Evolutionary conservation across 352 stramenopile species (phyloP), one percentile per base, ranked within the genome.

Genomic region (Phytopythium sindhum): DNA sequence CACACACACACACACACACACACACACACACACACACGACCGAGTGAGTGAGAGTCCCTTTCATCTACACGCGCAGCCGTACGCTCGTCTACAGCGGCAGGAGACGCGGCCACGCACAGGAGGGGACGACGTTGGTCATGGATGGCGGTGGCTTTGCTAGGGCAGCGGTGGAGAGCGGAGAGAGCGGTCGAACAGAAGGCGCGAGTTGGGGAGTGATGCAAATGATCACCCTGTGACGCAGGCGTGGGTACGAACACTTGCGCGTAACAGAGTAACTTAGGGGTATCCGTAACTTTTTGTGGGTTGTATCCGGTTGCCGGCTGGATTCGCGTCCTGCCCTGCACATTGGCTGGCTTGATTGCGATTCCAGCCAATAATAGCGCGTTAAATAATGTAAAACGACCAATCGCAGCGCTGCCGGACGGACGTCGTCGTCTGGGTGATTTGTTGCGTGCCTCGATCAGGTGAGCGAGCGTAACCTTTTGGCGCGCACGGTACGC

Each of bases 101-200:
- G n/a, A n/a, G 45, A 21, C 23, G 26, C 60, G 47, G 29, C 23
- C 26, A 64, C 70, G 37, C 70, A 91, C 82, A 68, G 24, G 80
- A 81, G 39, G 78, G 80, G n/a, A 72, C 67, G 37, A 59, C 60
- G 66, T 60, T 84, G 51, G 70, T 66, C 79, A 90, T 86, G 31
- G 42, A 7, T 50, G n/a, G 42, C 21, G 42, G 42, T 0, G 26
- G 42, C 7, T 4, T 50, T 10, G 33, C 33, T 39, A 2, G 21
- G 33, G 33, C 2, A n/a, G 53, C 10, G 33, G 53, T 3, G 28
- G 51, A 12, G 4, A 4, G 50, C 45, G 45, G 45, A 28, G 50
- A 28, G 7, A 4, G 24, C 45, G 50, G 15, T 14, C 7, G 14
- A 28, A 0, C 5, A 17, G 5, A 21, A 4, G 45, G 45, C 45